Percentiles rank a stretch among this genome's conserved stretches.
Conservation (phyloP, 176 grass and related monocot species). For the Bothriochloa decipiens region DNA sequence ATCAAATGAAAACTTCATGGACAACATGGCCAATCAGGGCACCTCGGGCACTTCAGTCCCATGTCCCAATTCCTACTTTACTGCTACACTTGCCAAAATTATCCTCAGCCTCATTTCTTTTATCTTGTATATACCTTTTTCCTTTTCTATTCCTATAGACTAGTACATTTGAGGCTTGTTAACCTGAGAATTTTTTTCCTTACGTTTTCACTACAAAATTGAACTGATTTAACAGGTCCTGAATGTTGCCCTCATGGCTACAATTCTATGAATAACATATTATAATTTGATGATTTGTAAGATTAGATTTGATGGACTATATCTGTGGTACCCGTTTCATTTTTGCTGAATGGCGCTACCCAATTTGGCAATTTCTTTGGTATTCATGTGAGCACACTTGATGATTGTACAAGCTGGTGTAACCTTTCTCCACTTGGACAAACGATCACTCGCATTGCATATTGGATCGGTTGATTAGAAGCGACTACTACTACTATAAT, state of each 20-base stretch:
- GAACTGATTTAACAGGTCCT: not conserved
- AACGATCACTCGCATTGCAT: not conserved
- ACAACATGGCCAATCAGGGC: constrained; percentile 41
- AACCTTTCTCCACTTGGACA: not conserved
- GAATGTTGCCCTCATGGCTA: not conserved
- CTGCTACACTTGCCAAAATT: not conserved
- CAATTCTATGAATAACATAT: not conserved
- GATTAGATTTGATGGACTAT: too few relatives aligned
- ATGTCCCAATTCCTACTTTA: not conserved
- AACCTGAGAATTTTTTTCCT: not conserved
- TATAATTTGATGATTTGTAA: not conserved
- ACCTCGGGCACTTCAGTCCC: not conserved
- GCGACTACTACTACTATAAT: not conserved
- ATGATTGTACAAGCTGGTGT: not conserved
- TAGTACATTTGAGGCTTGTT: too few relatives aligned
- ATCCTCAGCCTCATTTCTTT: not conserved
- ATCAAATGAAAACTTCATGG: constrained; percentile 48
- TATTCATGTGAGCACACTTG: constrained; percentile 10
- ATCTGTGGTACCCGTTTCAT: not conserved
- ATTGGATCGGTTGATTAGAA: not conserved
- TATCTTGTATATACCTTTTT: not conserved
- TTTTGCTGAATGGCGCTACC: not conserved
- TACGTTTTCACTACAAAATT: too few relatives aligned
- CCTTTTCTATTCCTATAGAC: not conserved
- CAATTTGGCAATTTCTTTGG: not conserved